These are phyloP conservation scores for Sodiomyces alkalinus DNA, from an alignment of 2,329 filamentous ascomycete genomes.

Conservation along the genomic window DNA sequence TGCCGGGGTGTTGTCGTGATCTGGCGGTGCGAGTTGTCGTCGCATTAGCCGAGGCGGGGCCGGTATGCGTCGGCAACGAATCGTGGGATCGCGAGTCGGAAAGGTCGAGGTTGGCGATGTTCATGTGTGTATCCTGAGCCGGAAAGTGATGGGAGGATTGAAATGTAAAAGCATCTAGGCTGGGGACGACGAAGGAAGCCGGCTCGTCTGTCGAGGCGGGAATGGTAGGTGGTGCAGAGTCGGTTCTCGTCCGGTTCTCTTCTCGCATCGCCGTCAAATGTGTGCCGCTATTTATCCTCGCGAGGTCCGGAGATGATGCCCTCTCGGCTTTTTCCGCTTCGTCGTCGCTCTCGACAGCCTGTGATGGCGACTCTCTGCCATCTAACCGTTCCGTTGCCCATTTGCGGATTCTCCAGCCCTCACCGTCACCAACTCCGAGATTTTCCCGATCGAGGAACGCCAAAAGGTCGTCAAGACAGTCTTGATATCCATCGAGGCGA, in stretches of 20 bases:
- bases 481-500: slow-evolving; percentile 74
- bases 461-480: slow-evolving; percentile 84
- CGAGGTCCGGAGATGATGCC: slow-evolving; percentile 41
- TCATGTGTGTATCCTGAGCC: slow-evolving; percentile 41
- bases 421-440: slow-evolving; percentile 63
- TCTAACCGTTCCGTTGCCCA: slow-evolving; percentile 59
- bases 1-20: slow-evolving; percentile 9
- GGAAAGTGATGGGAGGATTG: slow-evolving; percentile 43
- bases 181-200: slow-evolving; percentile 29
- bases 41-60: slow-evolving; percentile 13
- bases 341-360: slow-evolving; percentile 51
- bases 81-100: slow-evolving; percentile 34
- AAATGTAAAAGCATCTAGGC: slow-evolving; percentile 53
- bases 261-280: slow-evolving; percentile 2
- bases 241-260: slow-evolving; percentile 15
- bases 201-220: slow-evolving; percentile 7
- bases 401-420: slow-evolving; percentile 47
- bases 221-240: slow-evolving; percentile 16
- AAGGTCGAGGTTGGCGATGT: slow-evolving; percentile 44
- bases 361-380: slow-evolving; percentile 37
- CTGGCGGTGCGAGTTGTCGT: slow-evolving; percentile 8
- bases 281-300: slow-evolving; percentile 25
- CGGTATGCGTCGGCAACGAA: slow-evolving; percentile 12
- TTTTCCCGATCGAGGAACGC: slow-evolving; percentile 70
- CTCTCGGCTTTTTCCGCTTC: slow-evolving; percentile 49